These are phyloP conservation scores for Triangularia verruculosa DNA, from an alignment of 2,329 filamentous ascomycete species.

Conservation along the genomic window DNA sequence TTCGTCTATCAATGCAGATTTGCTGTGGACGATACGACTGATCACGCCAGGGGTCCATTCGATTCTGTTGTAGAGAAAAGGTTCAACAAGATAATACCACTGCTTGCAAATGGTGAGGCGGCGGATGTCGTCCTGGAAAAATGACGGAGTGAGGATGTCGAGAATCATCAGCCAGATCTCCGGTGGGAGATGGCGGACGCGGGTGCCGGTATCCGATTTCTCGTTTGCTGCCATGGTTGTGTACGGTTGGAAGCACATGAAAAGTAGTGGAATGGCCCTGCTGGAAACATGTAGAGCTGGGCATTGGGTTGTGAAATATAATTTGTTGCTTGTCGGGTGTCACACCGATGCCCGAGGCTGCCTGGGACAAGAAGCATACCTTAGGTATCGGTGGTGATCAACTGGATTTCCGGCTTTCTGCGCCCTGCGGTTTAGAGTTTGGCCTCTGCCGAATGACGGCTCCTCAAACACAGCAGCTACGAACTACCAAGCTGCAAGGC, in stretches of 20 bases:
- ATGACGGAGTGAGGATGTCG: constrained; percentile 18
- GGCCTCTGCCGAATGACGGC: background rate
- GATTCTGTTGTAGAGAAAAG: constrained; percentile 19
- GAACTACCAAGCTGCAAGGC: background rate
- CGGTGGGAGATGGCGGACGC: constrained; percentile 11
- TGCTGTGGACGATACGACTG: constrained; percentile 21
- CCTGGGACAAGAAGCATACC: background rate
- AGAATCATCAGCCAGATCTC: constrained; percentile 25
- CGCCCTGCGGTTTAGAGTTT: background rate
- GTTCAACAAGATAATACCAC: constrained; percentile 23
- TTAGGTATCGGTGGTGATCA: background rate
- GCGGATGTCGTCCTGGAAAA: constrained; percentile 24
- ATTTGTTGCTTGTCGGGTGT: no score
- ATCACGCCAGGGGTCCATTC: constrained; percentile 23
- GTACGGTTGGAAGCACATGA: background rate
- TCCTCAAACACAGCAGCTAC: background rate
- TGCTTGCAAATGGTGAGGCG: constrained; percentile 21
- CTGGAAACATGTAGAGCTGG: no score
- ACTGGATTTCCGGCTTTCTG: background rate
- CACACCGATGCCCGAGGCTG: no score
- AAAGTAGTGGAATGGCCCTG: background rate
- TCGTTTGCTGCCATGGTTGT: background rate
- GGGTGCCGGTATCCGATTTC: background rate
- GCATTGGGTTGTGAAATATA: no score
- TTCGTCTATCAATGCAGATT: constrained; percentile 11